These are phyloP conservation scores for Diutina pseudorugosa DNA, from an alignment of 1,139 yeast genomes.

Conservation along the genomic window DNA sequence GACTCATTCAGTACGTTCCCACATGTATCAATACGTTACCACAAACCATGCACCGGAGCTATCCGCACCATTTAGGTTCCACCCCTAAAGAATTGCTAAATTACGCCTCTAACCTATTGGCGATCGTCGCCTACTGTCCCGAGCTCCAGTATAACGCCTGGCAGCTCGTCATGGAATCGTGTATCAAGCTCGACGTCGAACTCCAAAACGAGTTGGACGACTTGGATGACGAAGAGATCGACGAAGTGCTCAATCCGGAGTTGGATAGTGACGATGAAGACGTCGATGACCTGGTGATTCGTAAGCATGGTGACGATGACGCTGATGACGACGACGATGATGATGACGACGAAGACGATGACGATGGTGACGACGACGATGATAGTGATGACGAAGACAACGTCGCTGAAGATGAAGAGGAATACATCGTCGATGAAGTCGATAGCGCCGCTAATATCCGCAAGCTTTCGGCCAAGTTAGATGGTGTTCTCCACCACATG, in stretches of 20 bases:
- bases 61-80: slow-evolving; percentile 70
- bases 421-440: slow-evolving; percentile 25
- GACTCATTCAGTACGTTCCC: slow-evolving; percentile 63
- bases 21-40: slow-evolving; percentile 64
- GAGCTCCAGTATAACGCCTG: slow-evolving; percentile 67
- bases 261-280: slow-evolving; percentile 25
- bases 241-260: slow-evolving; percentile 35
- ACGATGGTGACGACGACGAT: slow-evolving; percentile 11
- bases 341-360: slow-evolving; percentile 14
- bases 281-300: slow-evolving; percentile 11
- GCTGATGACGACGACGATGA: slow-evolving; percentile 6
- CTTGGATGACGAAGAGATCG: slow-evolving; percentile 63
- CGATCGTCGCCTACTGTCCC: slow-evolving; percentile 52
- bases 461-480: slow-evolving; percentile 55
- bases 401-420: slow-evolving; percentile 17
- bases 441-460: slow-evolving; percentile 43
- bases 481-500: slow-evolving; percentile 39
- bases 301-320: slow-evolving; percentile 10
- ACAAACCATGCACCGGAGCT: slow-evolving; percentile 40
- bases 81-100: slow-evolving; percentile 40
- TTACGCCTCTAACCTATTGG: slow-evolving; percentile 55
- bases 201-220: slow-evolving; percentile 82
- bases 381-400: slow-evolving; percentile 19
- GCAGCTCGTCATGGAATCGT: slow-evolving; percentile 68
- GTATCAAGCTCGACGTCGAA: slow-evolving; percentile 88